Evolutionary conservation across 148 eudicot genomes (phyloP).

Genomic region (Spergularia marina): DNA sequence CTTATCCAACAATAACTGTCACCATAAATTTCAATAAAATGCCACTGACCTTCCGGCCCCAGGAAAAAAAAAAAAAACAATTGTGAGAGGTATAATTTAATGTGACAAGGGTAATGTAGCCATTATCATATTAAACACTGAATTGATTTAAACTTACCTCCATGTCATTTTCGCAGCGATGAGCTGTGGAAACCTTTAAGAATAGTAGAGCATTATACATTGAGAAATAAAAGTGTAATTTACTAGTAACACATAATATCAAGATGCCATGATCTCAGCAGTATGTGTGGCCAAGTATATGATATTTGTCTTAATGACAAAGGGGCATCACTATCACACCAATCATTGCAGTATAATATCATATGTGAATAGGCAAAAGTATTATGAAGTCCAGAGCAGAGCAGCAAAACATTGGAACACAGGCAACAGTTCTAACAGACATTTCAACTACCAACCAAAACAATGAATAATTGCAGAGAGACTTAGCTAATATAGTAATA

Average conservation of each 20-base stretch:
- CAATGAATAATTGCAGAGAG: slow-evolving; percentile 23
- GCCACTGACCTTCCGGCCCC: too few species aligned
- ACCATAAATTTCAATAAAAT: background rate
- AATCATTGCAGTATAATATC: slow-evolving; percentile 39
- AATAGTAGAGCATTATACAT: slow-evolving; percentile 2
- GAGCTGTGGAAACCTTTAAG: slow-evolving; percentile 32
- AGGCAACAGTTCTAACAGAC: slow-evolving; percentile 38
- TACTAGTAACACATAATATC: slow-evolving; percentile 2
- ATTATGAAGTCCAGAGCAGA: slow-evolving; percentile 28
- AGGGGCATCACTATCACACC: slow-evolving; percentile 25
- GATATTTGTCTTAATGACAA: slow-evolving; percentile 19
- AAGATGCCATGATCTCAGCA: slow-evolving; percentile 34
- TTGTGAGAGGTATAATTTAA: too few species aligned
- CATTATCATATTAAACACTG: slow-evolving; percentile 12
- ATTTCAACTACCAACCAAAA: slow-evolving; percentile 45
- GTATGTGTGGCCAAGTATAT: slow-evolving; percentile 18
- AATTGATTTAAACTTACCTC: slow-evolving; percentile 26
- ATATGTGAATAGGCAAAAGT: slow-evolving; percentile 25
- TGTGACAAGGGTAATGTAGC: background rate
- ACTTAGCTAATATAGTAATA: slow-evolving; percentile 18
- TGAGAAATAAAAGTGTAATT: slow-evolving; percentile 2
- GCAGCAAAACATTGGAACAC: slow-evolving; percentile 28
- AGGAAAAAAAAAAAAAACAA: too few species aligned
- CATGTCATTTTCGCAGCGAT: slow-evolving; percentile 29
- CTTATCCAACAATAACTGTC: background rate